A percentile compares a stretch with the other conserved stretches of the same genome.
Evolutionary conservation across 345 rosid genomes (phyloP).

Genomic region (Eucalyptus erythrocorys): DNA sequence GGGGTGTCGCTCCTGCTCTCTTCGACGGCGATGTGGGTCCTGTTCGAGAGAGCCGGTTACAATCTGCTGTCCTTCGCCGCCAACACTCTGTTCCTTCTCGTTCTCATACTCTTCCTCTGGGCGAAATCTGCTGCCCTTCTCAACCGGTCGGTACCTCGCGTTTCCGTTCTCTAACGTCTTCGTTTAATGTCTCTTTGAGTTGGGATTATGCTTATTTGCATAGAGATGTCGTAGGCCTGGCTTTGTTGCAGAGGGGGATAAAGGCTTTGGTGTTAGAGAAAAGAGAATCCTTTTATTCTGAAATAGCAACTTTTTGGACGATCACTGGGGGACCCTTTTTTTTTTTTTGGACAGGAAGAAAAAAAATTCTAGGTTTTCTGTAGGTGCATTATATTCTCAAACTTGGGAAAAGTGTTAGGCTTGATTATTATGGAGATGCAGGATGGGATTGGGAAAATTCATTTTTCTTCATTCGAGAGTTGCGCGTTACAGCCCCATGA

Average conservation of each 20-base stretch:
- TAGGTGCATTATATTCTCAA: not conserved
- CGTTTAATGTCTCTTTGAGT: not conserved
- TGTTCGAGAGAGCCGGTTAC: slow-evolving; percentile 76
- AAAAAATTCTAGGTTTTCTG: not conserved
- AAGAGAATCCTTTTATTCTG: not conserved
- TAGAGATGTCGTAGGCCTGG: not conserved
- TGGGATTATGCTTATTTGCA: not conserved
- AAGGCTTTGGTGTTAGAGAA: not conserved
- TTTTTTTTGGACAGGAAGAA: not conserved
- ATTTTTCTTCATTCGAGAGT: not conserved
- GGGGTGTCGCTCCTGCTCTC: slow-evolving; percentile 35
- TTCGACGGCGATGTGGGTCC: slow-evolving; percentile 54
- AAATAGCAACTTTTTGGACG: not conserved
- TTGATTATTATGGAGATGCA: not conserved
- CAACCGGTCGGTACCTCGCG: slow-evolving; percentile 43
- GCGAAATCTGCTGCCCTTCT: slow-evolving; percentile 94
- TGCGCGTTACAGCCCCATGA: not conserved
- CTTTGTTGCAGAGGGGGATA: not conserved
- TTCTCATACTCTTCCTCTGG: slow-evolving; percentile 79
- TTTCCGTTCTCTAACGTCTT: not conserved
- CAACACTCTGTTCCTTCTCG: slow-evolving; percentile 67
- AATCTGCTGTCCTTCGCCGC: slow-evolving; percentile 61
- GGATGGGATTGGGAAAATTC: not conserved
- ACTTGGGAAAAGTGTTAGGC: not conserved
- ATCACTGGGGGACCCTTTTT: not conserved